Conservation (phyloP, 345 rosid genomes). For the Citropsis articulata region DNA sequence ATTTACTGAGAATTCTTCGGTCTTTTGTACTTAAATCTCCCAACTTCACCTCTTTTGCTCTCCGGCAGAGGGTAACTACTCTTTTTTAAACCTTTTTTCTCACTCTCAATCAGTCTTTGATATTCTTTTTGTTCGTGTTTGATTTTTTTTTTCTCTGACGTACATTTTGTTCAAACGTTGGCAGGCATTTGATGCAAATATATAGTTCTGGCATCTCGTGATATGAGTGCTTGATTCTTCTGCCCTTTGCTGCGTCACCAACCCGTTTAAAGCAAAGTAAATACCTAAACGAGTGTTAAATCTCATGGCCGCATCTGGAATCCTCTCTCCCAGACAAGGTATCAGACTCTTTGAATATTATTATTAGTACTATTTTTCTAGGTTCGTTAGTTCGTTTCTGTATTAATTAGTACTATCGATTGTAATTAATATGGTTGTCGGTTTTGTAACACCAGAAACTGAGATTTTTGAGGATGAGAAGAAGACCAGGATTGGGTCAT, state of each 20-base stretch:
- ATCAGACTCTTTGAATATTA: not conserved
- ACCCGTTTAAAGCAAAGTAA: constrained; percentile 7
- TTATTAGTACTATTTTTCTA: not conserved
- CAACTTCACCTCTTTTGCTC: constrained; percentile 20
- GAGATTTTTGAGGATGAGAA: constrained; percentile 45
- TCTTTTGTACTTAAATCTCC: constrained; percentile 20
- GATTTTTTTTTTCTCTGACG: not conserved
- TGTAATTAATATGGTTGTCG: not conserved
- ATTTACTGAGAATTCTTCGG: constrained; percentile 22
- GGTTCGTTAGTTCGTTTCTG: not conserved
- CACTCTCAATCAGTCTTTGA: not conserved
- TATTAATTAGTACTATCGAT: not conserved
- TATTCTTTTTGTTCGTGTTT: not conserved
- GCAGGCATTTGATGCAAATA: constrained; percentile 24
- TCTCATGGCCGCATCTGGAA: constrained; percentile 36
- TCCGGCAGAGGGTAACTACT: constrained; percentile 45
- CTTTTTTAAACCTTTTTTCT: not conserved
- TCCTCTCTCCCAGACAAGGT: constrained; percentile 30
- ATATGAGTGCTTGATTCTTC: constrained; percentile 33
- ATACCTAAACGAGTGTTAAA: constrained; percentile 20
- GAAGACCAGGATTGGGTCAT: constrained; percentile 57
- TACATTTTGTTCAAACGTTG: not conserved
- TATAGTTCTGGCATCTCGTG: constrained; percentile 22
- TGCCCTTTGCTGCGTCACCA: constrained; percentile 39
- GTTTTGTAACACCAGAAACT: constrained; percentile 26